These are phyloP conservation scores for Suillus paluster DNA, from an alignment of 768 basidiomycete genomes.

Conservation along the genomic window DNA sequence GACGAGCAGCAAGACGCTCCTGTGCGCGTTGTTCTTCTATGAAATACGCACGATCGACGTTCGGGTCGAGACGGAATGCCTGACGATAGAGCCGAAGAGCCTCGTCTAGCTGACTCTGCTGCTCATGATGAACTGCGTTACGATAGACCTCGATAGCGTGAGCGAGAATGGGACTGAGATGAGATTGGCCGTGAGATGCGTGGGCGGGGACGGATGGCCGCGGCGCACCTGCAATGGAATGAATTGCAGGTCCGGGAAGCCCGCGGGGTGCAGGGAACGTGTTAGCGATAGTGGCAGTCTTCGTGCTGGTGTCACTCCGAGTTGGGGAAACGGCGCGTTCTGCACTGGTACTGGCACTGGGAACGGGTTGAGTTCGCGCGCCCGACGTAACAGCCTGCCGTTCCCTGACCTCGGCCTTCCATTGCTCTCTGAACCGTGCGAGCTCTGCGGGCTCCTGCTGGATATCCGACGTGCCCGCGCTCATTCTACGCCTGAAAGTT, in stretches of 20 bases:
- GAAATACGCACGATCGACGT: constrained; percentile 76
- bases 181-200: constrained; percentile 30
- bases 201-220: constrained; percentile 18
- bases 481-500: constrained; percentile 1
- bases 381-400: constrained; percentile 25
- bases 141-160: constrained; percentile 70
- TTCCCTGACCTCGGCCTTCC: constrained; percentile 66
- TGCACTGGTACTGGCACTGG: constrained; percentile 13
- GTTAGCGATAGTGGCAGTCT: constrained; percentile 1
- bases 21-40: constrained; percentile 50
- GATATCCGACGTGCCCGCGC: neutral
- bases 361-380: constrained; percentile 1
- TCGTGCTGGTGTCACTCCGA: constrained; percentile 5
- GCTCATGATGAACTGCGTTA: constrained; percentile 74
- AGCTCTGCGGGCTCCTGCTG: constrained; percentile 64
- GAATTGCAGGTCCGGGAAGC: constrained; percentile 7
- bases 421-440: constrained; percentile 69
- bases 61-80: constrained; percentile 76
- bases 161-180: constrained; percentile 40
- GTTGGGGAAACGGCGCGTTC: constrained; percentile 10
- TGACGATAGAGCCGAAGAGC: constrained; percentile 78
- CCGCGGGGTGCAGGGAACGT: constrained; percentile 2
- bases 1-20: constrained; percentile 10
- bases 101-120: constrained; percentile 72
- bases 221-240: constrained; percentile 21